phyloP scores from a whole-genome alignment of 495 filamentous ascomycete genomes.

The Penicillium steckii region DNA sequence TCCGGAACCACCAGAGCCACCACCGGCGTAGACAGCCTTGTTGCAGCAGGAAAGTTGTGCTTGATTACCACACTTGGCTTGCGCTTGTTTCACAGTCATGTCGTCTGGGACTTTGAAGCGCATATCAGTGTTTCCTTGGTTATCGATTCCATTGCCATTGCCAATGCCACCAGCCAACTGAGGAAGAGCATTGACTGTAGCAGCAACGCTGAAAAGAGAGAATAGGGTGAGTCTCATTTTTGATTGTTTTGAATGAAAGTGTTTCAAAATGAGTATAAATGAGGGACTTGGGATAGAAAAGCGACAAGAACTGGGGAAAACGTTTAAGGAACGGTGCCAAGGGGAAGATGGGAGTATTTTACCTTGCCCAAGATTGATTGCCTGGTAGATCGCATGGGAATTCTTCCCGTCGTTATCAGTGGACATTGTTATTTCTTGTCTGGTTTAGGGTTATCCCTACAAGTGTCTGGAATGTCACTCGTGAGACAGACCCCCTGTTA shows the following conservation, averaged over 20 bases:
- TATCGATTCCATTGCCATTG: slow-evolving; percentile 20
- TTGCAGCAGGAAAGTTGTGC: slow-evolving; percentile 49
- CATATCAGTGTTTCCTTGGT: slow-evolving; percentile 32
- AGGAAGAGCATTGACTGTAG: slow-evolving; percentile 29
- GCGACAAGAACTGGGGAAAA: no score
- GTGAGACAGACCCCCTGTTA: background rate
- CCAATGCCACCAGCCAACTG: slow-evolving; percentile 5
- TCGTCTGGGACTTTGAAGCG: slow-evolving; percentile 37
- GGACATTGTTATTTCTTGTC: no score
- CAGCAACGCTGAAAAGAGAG: slow-evolving; percentile 31
- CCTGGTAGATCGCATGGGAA: no score
- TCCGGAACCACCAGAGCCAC: slow-evolving; percentile 35
- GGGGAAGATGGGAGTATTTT: no score
- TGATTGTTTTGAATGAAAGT: no score
- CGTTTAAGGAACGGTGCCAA: no score
- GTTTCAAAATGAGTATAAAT: no score
- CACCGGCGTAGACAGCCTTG: slow-evolving; percentile 46
- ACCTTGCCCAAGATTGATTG: no score
- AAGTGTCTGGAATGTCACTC: background rate
- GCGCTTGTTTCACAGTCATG: slow-evolving; percentile 47
- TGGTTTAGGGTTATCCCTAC: background rate
- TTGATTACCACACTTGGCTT: slow-evolving; percentile 47
- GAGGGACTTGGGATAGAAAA: no score
- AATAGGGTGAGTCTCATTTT: slow-evolving; percentile 34
- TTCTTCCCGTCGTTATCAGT: no score